A percentile compares a stretch with the other conserved stretches of the same genome.
Evolutionary conservation across 2,329 filamentous ascomycete species (phyloP).

Genomic region (Cytospora chrysosperma): DNA sequence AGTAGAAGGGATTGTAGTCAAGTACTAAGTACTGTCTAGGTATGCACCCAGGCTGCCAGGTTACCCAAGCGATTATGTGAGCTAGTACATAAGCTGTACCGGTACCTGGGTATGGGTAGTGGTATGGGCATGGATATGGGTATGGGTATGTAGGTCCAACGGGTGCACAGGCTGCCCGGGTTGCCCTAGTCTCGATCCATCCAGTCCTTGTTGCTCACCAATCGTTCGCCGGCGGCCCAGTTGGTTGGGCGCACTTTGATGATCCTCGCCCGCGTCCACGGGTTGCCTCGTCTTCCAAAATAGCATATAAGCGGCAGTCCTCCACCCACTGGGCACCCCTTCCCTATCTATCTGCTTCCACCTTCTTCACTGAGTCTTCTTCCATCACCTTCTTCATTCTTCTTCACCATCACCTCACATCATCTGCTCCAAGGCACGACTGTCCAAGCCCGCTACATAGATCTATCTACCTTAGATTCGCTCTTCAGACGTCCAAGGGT

Average conservation of each 20-base stretch:
- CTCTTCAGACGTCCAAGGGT: not conserved
- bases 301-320: constrained; percentile 16
- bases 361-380: not conserved
- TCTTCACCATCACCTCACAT: constrained; percentile 5
- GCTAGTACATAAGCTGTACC: not conserved
- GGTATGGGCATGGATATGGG: too few species aligned
- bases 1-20: too few species aligned
- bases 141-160: too few species aligned
- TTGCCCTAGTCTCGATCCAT: not conserved
- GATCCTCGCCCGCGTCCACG: not conserved
- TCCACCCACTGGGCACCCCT: constrained; percentile 1
- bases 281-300: constrained; percentile 6
- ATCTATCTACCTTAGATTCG: too few species aligned
- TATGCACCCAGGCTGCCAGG: too few species aligned
- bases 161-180: not conserved
- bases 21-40: too few species aligned
- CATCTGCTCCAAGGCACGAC: not conserved
- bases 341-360: not conserved
- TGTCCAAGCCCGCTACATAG: not conserved
- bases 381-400: not conserved
- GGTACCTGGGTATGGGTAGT: not conserved
- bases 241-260: not conserved
- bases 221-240: constrained; percentile 10
- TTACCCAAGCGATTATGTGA: too few species aligned
- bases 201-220: constrained; percentile 2